These are phyloP conservation scores for Macrolepiota fuliginosa DNA, from an alignment of 768 basidiomycete genomes.

Conservation along the genomic window DNA sequence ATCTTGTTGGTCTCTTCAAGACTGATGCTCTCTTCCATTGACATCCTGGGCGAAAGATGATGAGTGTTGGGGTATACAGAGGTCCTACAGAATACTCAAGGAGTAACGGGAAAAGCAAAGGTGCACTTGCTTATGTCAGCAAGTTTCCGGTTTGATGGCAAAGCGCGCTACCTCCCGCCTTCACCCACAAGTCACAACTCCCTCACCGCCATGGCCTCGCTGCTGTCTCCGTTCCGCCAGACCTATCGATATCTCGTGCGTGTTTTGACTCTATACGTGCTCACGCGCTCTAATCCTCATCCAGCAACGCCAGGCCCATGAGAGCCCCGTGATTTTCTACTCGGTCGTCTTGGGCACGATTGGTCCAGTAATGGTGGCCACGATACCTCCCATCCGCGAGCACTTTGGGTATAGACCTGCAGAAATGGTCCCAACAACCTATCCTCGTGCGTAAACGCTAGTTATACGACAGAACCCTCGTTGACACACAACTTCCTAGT, in stretches of 20 bases:
- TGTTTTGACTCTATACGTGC: background rate
- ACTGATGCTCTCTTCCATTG: constrained; percentile 86
- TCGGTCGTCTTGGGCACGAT: constrained; percentile 71
- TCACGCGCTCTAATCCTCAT: background rate
- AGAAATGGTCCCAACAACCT: constrained; percentile 71
- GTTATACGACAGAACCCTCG: background rate
- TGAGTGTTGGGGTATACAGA: constrained; percentile 20
- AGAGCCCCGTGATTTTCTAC: constrained; percentile 89
- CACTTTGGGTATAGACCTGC: constrained; percentile 69
- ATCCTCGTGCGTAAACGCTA: constrained; percentile 61
- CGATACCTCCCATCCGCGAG: constrained; percentile 77
- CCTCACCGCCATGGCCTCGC: constrained; percentile 35
- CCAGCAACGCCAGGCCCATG: constrained; percentile 90
- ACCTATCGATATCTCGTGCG: constrained; percentile 50
- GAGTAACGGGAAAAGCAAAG: background rate
- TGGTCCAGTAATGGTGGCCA: constrained; percentile 72
- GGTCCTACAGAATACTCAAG: background rate
- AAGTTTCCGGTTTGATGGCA: constrained; percentile 4
- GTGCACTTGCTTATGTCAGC: constrained; percentile 10
- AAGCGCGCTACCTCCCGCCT: background rate
- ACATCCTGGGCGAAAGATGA: constrained; percentile 34
- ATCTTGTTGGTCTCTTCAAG: constrained; percentile 96
- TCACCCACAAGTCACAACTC: background rate
- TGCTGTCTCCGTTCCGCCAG: constrained; percentile 44
- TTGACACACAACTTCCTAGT: constrained; percentile 36